Conservation (phyloP, 192 early-diverging fungal species). For the Backusella morwellensis region DNA sequence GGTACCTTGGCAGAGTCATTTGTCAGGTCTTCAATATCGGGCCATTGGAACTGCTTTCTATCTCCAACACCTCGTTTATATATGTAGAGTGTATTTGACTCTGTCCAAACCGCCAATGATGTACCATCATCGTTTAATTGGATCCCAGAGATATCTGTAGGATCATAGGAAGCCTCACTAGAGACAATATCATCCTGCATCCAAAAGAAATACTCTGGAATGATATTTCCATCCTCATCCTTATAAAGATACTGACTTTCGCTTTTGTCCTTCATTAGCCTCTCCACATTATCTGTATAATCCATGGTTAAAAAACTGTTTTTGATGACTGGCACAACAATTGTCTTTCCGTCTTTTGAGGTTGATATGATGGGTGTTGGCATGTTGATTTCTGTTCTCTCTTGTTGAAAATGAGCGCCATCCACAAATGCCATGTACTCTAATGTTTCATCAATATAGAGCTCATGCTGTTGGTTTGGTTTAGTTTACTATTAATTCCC, state of each 20-base stretch:
- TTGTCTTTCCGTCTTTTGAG: not conserved
- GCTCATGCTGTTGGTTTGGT: not conserved
- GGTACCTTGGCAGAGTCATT: not conserved
- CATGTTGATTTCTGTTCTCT: slow-evolving; percentile 11
- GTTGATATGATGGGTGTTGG: slow-evolving; percentile 11
- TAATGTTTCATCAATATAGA: slow-evolving; percentile 3
- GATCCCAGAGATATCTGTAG: slow-evolving; percentile 16
- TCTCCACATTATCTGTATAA: slow-evolving; percentile 17
- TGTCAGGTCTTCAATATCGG: not conserved
- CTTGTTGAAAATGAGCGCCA: slow-evolving; percentile 24
- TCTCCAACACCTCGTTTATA: slow-evolving; percentile 32
- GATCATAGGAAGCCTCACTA: not conserved
- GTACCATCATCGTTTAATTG: slow-evolving; percentile 25
- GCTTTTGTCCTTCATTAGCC: not conserved
- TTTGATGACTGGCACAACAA: slow-evolving; percentile 16
- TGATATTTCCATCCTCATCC: slow-evolving; percentile 3
- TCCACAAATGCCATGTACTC: slow-evolving; percentile 33
- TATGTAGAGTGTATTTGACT: slow-evolving; percentile 27
- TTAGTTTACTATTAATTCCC: not conserved
- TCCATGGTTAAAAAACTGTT: slow-evolving; percentile 20
- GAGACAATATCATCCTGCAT: not conserved
- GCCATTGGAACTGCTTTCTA: not conserved
- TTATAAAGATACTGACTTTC: slow-evolving; percentile 9
- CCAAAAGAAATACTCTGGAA: slow-evolving; percentile 21
- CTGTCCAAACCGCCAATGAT: slow-evolving; percentile 25